Evolutionary conservation across 2,329 filamentous ascomycete genomes (phyloP), one percentile per base, ranked within the genome.

Genomic region (Aaosphaeria arxii): DNA sequence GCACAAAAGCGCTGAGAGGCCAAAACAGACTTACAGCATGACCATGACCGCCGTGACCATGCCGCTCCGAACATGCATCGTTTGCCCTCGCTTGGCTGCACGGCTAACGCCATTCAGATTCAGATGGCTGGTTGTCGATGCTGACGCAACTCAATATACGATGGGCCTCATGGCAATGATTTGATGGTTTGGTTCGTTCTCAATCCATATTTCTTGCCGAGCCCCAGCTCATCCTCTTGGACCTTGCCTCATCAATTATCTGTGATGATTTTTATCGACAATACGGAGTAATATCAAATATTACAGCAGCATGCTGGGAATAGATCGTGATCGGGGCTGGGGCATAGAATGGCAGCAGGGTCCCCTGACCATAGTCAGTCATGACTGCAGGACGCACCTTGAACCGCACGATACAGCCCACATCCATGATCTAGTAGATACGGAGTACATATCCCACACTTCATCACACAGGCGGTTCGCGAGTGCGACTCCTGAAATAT

Each of bases 71-170:
- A 11, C 11, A 44, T 50, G 46, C 48, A 50, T 54, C 53, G 45
- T 47, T 51, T 53, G 58, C 47, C 17, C 42, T 51, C 52, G 48
- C 54, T 56, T 60, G 56, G 59, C 55, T 55, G 53, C 58, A 61
- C 47, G 48, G 52, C 35, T 43, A 47, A 49, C 51, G 48, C 50
- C 53, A 51, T 54, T 24, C 41, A 40, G 47, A 46, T 38, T 36
- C 33, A 36, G n/a, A n/a, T 9, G 7, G 7, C 33, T 9, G 28
- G 46, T 48, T 54, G 48, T 47, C 52, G 54, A 45, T 57, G 58
- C 57, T 61, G 57, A 65, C 57, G 56, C 54, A 55, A 52, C 52
- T 47, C 49, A 56, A 51, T 55, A 45, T 47, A 30, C 43, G 38
- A 49, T 47, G 33, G 36, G 33, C 33, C 7, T 9, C n/a, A 36